These are phyloP conservation scores for Russula lepida DNA, from an alignment of 768 basidiomycete species.

Conservation along the genomic window DNA sequence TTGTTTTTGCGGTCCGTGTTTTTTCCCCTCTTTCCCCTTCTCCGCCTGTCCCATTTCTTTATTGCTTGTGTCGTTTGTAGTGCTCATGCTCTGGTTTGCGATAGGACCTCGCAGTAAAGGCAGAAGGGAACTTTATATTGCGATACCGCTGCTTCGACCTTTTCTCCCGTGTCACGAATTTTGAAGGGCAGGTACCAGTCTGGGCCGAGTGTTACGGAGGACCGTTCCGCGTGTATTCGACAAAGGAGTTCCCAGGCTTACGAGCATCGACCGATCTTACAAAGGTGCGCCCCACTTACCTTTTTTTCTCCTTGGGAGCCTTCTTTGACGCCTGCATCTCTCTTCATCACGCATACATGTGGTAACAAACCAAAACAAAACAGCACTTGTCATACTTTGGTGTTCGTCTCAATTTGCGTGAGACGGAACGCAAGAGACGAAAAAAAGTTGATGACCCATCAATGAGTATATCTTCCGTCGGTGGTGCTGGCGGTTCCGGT, in stretches of 20 bases:
- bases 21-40: background rate
- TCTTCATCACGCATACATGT: background rate
- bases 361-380: background rate
- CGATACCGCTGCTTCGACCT: conserved; percentile 64
- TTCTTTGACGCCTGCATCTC: background rate
- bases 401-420: conserved; percentile 50
- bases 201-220: conserved; percentile 62
- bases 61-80: background rate
- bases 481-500: background rate
- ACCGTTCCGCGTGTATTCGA: conserved; percentile 56
- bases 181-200: conserved; percentile 35
- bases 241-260: conserved; percentile 64
- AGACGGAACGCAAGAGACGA: conserved; percentile 46
- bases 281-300: conserved; percentile 35
- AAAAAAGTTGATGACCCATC: conserved; percentile 29
- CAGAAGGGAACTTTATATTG: conserved; percentile 56
- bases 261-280: conserved; percentile 59
- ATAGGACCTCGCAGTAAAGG: conserved; percentile 65
- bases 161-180: conserved; percentile 33
- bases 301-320: background rate
- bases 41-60: background rate
- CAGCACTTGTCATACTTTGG: conserved; percentile 50
- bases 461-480: background rate
- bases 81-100: background rate
- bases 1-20: conserved; percentile 52